phyloP scores from a whole-genome alignment of 2,329 filamentous ascomycete species.

The Penicillium griseofulvum region DNA sequence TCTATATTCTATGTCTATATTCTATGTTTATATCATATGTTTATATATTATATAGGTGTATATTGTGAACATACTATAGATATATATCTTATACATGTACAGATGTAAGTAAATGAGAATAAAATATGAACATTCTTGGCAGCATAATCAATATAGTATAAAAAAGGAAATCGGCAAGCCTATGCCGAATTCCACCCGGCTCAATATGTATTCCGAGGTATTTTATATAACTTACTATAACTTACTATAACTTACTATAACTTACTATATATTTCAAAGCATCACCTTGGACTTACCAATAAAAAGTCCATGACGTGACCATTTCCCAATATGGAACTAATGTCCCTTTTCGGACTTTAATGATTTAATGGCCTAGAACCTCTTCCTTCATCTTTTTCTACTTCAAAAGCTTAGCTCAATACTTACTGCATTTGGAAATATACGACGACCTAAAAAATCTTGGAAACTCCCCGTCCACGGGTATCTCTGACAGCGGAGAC shows the following conservation, averaged over 20 bases:
- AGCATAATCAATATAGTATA: neutral
- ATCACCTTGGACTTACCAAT: neutral
- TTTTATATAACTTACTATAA: too few relatives aligned
- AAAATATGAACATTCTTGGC: neutral
- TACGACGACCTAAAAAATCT: neutral
- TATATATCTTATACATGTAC: too few relatives aligned
- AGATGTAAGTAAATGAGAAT: too few relatives aligned
- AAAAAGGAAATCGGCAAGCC: neutral
- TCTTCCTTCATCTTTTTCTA: too few relatives aligned
- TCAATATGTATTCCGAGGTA: neutral
- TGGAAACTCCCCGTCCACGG: neutral
- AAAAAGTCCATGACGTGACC: neutral
- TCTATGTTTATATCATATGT: too few relatives aligned
- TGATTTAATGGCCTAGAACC: too few relatives aligned
- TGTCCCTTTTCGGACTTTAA: neutral
- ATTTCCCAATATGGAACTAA: neutral
- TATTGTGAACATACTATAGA: too few relatives aligned
- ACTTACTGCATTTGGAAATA: slow-evolving; percentile 4
- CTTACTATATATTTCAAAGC: neutral
- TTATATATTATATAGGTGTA: too few relatives aligned
- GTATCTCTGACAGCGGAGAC: neutral
- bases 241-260: too few relatives aligned
- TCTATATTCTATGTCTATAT: too few relatives aligned
- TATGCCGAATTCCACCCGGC: neutral
- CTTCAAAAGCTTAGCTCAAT: neutral